Evolutionary conservation across 2,329 filamentous ascomycete genomes (phyloP), one percentile per base, ranked within the genome.

Genomic region (Penicillium frequentans): DNA sequence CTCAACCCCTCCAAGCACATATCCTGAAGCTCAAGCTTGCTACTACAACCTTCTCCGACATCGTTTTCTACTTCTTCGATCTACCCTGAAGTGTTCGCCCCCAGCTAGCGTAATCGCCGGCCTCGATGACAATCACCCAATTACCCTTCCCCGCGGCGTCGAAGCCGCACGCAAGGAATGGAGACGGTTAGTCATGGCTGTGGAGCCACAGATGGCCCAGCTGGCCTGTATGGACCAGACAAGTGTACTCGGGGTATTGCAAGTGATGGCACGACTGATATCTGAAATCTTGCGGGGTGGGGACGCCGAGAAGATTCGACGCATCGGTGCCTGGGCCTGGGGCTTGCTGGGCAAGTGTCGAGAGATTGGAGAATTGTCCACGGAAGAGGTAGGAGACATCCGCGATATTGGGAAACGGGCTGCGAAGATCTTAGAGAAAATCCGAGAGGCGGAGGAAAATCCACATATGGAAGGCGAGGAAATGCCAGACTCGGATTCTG

Each of bases 261-360:
- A 84, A 39, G 75, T 83, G 26, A 79, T 93, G 52, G 76, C 76
- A 35, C 71, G 74, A 10, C 66, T 90, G n/a, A 78, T 89, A 27
- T 81, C 82, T 19, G 85, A 85, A 52, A 85, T 85, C 58, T 85
- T 89, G 51, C 81, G 89, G 52, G 82, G 81, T 46, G 82, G 82
- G 49, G 84, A 83, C n/a, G 75, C 79, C 23, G 80, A 82, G 29
- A 78, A 91, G 29, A 80, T 85, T 26, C 82, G 84, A 65, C 83
- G 87, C 48, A 86, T 90, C 5, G 92, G 91, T 58, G 82, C 86
- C 16, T 98, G 93, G 93, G 79, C 90, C 4, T 97, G 92, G 93
- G 87, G 89, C 0, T 74, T 96, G 56, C 79, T 97, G 45, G 91
- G 90, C 3, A 84, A 86, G 56, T 81, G 93, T 57, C 87, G 90